These are phyloP conservation scores for Mortierella sp. DNA, from an alignment of 371 early-diverging fungal species.

Conservation along the genomic window DNA sequence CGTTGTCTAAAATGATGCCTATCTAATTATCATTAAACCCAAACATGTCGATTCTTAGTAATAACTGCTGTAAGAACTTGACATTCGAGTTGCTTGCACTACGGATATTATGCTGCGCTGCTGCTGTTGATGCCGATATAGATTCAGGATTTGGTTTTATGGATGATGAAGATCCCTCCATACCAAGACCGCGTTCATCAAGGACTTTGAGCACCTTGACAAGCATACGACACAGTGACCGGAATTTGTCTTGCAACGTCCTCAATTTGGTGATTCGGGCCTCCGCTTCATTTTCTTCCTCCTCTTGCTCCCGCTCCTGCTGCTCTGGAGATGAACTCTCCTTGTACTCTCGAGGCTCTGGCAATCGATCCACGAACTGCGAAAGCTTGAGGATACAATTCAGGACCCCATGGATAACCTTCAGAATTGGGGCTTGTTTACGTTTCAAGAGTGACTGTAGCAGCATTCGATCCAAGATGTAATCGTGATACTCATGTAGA, in stretches of 20 bases:
- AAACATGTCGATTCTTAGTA: slow-evolving; percentile 36
- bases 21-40: slow-evolving; percentile 29
- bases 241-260: slow-evolving; percentile 53
- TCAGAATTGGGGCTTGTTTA: slow-evolving; percentile 59
- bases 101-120: not conserved
- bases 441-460: slow-evolving; percentile 64
- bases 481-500: slow-evolving; percentile 60
- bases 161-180: slow-evolving; percentile 16
- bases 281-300: not conserved
- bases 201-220: slow-evolving; percentile 55
- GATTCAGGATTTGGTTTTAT: not conserved
- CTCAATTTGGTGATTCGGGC: slow-evolving; percentile 23
- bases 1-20: too few relatives aligned
- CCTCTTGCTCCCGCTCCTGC: slow-evolving; percentile 7
- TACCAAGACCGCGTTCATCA: slow-evolving; percentile 60
- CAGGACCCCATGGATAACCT: slow-evolving; percentile 56
- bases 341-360: not conserved
- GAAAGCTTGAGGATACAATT: slow-evolving; percentile 57
- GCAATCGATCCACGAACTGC: slow-evolving; percentile 23
- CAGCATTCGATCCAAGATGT: slow-evolving; percentile 65
- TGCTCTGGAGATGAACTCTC: not conserved
- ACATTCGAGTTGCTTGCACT: not conserved
- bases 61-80: slow-evolving; percentile 34
- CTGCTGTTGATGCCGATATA: not conserved
- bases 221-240: slow-evolving; percentile 52